Conservation (phyloP, 345 rosid species). For the Sapria himalayana region DNA sequence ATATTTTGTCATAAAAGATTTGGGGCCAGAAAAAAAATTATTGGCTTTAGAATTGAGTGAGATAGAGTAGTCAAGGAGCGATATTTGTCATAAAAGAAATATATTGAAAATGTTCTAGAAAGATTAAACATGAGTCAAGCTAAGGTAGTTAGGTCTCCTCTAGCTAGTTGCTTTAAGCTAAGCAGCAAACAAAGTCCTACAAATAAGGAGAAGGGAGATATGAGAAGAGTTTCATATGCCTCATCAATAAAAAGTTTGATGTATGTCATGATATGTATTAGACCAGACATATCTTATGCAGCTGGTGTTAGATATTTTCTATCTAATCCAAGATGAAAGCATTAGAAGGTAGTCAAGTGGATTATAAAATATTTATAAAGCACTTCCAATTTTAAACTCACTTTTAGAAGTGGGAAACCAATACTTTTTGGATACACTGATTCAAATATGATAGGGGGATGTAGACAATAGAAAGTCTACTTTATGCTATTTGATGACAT, state of each 20-base stretch:
- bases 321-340: too few relatives aligned
- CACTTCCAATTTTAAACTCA: neutral
- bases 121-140: neutral
- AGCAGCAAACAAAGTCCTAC: neutral
- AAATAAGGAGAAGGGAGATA: too few relatives aligned
- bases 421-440: too few relatives aligned
- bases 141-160: neutral
- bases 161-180: too few relatives aligned
- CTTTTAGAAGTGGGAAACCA: neutral
- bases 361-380: neutral
- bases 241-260: neutral
- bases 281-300: too few relatives aligned
- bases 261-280: neutral
- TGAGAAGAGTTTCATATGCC: neutral
- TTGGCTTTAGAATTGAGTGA: too few relatives aligned
- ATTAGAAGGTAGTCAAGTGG: too few relatives aligned
- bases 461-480: neutral
- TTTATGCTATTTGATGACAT: neutral
- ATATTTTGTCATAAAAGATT: too few relatives aligned
- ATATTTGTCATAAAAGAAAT: too few relatives aligned
- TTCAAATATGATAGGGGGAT: neutral
- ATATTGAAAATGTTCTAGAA: neutral
- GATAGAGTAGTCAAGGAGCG: too few relatives aligned
- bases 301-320: too few relatives aligned
- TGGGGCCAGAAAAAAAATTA: too few relatives aligned